A percentile compares a stretch with the other conserved stretches of the same genome.
Conservation (phyloP, 202 grass and related monocot species). For the Musa balbisiana region DNA sequence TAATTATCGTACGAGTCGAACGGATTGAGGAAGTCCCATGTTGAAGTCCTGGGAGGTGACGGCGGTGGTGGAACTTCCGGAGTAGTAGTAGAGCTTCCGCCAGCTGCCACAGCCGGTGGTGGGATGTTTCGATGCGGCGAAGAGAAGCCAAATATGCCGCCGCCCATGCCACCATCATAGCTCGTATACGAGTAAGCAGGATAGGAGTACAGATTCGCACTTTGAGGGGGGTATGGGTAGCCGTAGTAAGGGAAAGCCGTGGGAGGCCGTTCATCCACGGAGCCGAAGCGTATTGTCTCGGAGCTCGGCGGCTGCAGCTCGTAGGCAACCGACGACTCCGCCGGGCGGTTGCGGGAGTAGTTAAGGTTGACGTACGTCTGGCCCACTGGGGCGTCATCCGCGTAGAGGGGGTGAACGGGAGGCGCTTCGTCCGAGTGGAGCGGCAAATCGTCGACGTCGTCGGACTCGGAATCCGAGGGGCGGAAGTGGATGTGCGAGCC, state of each 20-base stretch:
- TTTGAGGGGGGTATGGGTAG: neutral
- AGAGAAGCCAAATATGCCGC: conserved; percentile 18
- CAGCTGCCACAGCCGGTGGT: neutral
- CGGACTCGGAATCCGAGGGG: conserved; percentile 8
- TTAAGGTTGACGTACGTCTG: conserved; percentile 7
- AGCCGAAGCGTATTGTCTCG: conserved; percentile 7
- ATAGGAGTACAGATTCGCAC: conserved; percentile 5
- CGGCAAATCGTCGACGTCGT: neutral
- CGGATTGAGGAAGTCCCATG: conserved; percentile 95
- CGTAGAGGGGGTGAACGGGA: neutral
- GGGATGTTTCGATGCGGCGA: neutral
- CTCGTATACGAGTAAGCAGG: conserved; percentile 2
- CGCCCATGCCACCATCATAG: neutral
- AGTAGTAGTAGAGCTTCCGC: neutral
- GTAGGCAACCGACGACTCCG: conserved; percentile 17
- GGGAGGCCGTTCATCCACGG: neutral
- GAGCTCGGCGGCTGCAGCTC: conserved; percentile 10
- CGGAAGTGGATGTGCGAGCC: conserved; percentile 23
- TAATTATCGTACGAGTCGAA: conserved; percentile 75
- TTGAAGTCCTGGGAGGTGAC: conserved; percentile 73
- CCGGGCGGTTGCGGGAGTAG: conserved; percentile 19
- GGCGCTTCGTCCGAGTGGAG: conserved; percentile 11
- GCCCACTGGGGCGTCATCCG: conserved; percentile 3
- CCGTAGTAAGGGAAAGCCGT: conserved; percentile 17
- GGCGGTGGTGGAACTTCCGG: conserved; percentile 16